These are phyloP conservation scores for Globisporangium recalcitrans DNA, from an alignment of 352 stramenopile species.

Conservation along the genomic window DNA sequence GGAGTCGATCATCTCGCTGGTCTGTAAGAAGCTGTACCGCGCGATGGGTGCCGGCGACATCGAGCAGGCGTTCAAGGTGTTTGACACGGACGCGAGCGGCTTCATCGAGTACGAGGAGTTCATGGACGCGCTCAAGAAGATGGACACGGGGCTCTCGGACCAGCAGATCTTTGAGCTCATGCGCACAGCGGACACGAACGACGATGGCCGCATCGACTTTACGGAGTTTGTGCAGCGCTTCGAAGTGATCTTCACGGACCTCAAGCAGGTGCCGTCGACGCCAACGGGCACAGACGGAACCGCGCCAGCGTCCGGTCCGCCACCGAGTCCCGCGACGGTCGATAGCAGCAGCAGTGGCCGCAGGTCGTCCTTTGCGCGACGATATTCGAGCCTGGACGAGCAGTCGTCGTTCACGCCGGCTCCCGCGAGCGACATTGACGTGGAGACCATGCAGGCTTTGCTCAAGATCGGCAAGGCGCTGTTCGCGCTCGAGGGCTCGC, in stretches of 20 bases:
- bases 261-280: constrained; percentile 32
- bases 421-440: constrained; percentile 59
- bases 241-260: constrained; percentile 88
- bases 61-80: constrained; percentile 88
- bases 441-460: constrained; percentile 78
- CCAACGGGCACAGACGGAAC: constrained; percentile 17
- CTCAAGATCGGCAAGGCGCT: constrained; percentile 74
- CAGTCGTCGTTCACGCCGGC: constrained; percentile 53
- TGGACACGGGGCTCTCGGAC: constrained; percentile 90
- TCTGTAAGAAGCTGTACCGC: constrained; percentile 91
- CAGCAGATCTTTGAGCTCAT: constrained; percentile 92
- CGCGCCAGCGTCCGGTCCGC: background rate
- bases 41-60: constrained; percentile 88
- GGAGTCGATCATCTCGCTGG: constrained; percentile 86
- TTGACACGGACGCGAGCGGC: constrained; percentile 86
- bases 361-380: constrained; percentile 36
- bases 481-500: constrained; percentile 62
- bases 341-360: constrained; percentile 16
- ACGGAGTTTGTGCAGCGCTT: constrained; percentile 89
- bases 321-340: constrained; percentile 20
- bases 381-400: constrained; percentile 55
- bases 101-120: constrained; percentile 95
- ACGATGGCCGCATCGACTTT: constrained; percentile 90
- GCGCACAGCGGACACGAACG: constrained; percentile 89
- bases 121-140: constrained; percentile 83